Base-by-base conservation (phyloP, 192 early-diverging fungal species). In the Haplosporangium gracile region DNA sequence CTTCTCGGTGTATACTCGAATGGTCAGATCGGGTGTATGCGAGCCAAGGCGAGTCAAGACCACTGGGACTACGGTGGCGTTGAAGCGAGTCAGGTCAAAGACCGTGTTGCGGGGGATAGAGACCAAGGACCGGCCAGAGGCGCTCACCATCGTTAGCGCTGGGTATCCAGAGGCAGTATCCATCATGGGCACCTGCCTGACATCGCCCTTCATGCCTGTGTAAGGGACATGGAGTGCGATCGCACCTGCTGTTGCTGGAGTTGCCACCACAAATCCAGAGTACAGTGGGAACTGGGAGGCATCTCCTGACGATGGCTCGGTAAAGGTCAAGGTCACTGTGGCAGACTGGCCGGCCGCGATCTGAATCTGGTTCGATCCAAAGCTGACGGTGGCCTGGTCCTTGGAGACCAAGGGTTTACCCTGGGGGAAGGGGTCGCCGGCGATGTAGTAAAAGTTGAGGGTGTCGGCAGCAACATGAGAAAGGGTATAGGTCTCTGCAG, bases 251-350 rank as follows among this genome's bases (percentile, higher is more conserved):
- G 70, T 78, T 39, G 65, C 76, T 57, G 82, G 86, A 34, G 76
- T 74, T 24, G 90, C 80, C 38, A 84, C 79, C 68, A 93, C 82
- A 43, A 84, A 91, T 9, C 92, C 92, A 42, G 88, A 90, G 80
- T 91, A 93, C 63, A 93, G 85, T 36, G 89, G 84, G 26, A 88
- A 88, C 69, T 81, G 74, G 8, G 70, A 38, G 4, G 75, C 47
- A 57, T 76, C 72, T 7, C 88, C 71, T 26, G 69, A 80, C 0
- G 55, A n/a, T 24, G 90, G 92, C 42, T 86, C 81, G 2, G 69
- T 79, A 74, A 92, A 91, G 9, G 72, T 77, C 9, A 93, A 72
- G 5, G 70, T 83, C 32, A 91, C 69, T 47, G 83, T 89, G 32
- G 53, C 71, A 40, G 77, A 78, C 39, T 70, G 63, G 7, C 85